A percentile compares a stretch with the other conserved stretches of the same genome.
phyloP scores from a whole-genome alignment of 1,284 basidiomycete genomes.

The Melampsora abietis-canadensis region DNA sequence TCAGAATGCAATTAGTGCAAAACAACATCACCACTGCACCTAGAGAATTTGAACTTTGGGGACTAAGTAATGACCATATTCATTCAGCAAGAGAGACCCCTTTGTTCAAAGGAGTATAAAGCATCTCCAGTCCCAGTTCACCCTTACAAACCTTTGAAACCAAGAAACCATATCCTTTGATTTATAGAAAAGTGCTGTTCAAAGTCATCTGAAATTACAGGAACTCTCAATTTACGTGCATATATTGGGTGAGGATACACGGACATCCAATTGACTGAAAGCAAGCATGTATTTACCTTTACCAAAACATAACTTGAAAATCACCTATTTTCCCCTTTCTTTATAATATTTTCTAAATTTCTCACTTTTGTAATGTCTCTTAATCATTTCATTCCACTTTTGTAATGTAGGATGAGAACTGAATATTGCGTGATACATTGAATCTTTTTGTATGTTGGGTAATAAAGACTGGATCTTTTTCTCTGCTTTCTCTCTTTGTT shows the following conservation, averaged over 20 bases:
- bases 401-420: too few species aligned
- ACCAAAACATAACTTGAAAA: too few species aligned
- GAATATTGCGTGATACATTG: too few species aligned
- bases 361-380: too few species aligned
- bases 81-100: neutral
- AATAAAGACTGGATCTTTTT: too few species aligned
- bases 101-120: slow-evolving; percentile 6
- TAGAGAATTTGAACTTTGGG: slow-evolving; percentile 19
- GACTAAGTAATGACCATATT: neutral
- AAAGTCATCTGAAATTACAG: slow-evolving; percentile 16
- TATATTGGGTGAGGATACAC: slow-evolving; percentile 15
- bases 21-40: slow-evolving; percentile 12
- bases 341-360: too few species aligned
- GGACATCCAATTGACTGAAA: neutral
- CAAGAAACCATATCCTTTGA: neutral
- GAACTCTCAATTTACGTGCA: slow-evolving; percentile 1
- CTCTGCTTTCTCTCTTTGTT: too few species aligned
- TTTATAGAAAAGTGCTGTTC: neutral
- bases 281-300: too few species aligned
- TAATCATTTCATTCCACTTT: too few species aligned
- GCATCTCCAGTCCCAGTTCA: neutral
- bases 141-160: neutral
- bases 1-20: too few species aligned
- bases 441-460: too few species aligned
- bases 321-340: too few species aligned